Conservation (phyloP, 345 rosid species). For the Salix suchowensis region DNA sequence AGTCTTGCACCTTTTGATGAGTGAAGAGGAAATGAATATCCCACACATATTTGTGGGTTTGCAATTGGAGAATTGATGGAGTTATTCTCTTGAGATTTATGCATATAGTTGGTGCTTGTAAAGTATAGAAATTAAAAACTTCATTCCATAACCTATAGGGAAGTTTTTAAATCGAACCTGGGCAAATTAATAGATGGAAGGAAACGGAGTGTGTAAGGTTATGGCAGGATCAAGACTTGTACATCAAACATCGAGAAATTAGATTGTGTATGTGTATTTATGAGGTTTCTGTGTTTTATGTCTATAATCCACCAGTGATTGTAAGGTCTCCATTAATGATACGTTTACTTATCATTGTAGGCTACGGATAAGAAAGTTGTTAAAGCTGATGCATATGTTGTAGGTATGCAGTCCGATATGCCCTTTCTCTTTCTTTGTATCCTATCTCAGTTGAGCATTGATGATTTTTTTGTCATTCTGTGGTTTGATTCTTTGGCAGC, state of each 20-base stretch:
- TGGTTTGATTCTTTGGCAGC: slow-evolving; percentile 42
- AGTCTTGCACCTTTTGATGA: neutral
- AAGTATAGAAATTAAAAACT: neutral
- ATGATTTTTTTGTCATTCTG: neutral
- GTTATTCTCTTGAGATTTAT: neutral
- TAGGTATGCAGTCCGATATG: slow-evolving; percentile 36
- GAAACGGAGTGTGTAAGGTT: neutral
- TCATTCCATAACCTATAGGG: neutral
- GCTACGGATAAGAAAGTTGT: slow-evolving; percentile 74
- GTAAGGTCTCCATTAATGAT: neutral
- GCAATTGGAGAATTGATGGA: neutral
- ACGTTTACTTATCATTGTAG: slow-evolving; percentile 35
- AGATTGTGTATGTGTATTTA: neutral
- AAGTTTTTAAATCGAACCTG: neutral
- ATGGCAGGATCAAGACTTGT: neutral
- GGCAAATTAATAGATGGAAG: neutral
- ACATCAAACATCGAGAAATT: neutral
- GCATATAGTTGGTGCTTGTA: neutral
- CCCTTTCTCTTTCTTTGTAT: neutral
- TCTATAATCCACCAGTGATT: neutral
- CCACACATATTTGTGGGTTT: neutral
- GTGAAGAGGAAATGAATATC: neutral
- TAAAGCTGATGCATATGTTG: slow-evolving; percentile 96
- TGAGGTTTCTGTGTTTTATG: neutral
- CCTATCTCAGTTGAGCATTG: neutral